Percentiles rank a stretch among this genome's conserved stretches.
phyloP scores from a whole-genome alignment of 306 rosid species.

The Ochetophila trinervis region DNA sequence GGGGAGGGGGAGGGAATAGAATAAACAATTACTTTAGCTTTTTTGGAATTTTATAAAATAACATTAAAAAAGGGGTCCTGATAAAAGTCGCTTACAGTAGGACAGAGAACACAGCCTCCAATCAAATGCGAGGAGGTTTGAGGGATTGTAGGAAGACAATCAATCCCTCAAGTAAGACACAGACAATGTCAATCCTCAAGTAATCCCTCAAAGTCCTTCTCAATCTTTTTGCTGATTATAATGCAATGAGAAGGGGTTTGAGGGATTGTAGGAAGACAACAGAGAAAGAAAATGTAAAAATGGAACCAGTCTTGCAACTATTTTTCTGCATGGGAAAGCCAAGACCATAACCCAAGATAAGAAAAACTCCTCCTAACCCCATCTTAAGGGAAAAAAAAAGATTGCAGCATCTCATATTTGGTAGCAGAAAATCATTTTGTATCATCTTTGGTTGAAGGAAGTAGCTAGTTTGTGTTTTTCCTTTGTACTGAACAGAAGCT shows the following conservation, averaged over 20 bases:
- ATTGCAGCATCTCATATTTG: not conserved
- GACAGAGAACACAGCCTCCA: not conserved
- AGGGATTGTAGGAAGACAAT: not conserved
- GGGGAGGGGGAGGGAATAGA: too few species aligned
- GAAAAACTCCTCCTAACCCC: not conserved
- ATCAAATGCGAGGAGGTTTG: not conserved
- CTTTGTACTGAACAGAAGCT: not conserved
- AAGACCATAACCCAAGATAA: not conserved
- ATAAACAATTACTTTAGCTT: not conserved
- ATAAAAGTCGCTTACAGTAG: too few species aligned
- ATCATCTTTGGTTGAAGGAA: not conserved
- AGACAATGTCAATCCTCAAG: not conserved
- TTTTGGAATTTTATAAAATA: not conserved
- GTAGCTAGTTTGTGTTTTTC: not conserved
- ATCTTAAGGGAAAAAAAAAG: not conserved
- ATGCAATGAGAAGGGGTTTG: not conserved
- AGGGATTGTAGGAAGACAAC: not conserved
- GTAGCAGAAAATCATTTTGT: not conserved
- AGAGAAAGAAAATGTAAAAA: not conserved
- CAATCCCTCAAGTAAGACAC: not conserved
- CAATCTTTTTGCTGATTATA: not conserved
- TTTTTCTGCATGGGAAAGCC: conserved; percentile 12
- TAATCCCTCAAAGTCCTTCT: not conserved
- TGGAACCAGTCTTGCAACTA: not conserved
- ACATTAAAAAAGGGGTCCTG: not conserved